These are phyloP conservation scores for Malus sieversii DNA, from an alignment of 306 rosid species.

Conservation along the genomic window DNA sequence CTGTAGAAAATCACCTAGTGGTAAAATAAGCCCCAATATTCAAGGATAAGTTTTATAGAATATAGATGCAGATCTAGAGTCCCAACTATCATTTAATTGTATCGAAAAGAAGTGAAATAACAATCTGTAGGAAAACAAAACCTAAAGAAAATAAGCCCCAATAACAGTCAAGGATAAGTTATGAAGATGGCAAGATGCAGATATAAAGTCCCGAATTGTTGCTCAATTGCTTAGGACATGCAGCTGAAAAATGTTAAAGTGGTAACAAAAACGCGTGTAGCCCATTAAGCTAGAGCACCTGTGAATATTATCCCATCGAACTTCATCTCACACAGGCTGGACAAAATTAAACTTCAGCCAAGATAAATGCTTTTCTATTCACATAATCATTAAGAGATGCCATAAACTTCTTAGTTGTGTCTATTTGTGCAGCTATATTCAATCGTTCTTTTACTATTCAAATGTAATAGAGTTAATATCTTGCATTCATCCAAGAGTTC, in stretches of 20 bases:
- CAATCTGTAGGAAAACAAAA: neutral
- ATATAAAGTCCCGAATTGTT: neutral
- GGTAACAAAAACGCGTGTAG: neutral
- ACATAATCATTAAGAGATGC: neutral
- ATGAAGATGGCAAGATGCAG: neutral
- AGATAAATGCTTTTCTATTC: neutral
- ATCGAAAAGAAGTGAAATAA: neutral
- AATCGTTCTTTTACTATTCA: neutral
- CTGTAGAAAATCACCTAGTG: neutral
- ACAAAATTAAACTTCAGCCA: neutral
- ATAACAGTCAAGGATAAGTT: neutral
- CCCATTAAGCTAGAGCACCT: neutral
- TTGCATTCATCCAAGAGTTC: neutral
- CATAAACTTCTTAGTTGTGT: neutral
- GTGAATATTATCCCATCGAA: neutral
- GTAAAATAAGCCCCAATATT: neutral
- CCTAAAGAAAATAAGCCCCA: neutral
- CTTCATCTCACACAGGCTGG: neutral
- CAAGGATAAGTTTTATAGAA: neutral
- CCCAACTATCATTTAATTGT: neutral
- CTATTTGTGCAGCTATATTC: neutral
- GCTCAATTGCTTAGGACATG: neutral
- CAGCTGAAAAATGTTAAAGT: neutral
- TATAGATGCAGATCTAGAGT: neutral
- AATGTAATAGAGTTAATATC: neutral